These are phyloP conservation scores for Aspergillus sclerotiicarbonarius DNA, from an alignment of 495 filamentous ascomycete species.

Conservation along the genomic window DNA sequence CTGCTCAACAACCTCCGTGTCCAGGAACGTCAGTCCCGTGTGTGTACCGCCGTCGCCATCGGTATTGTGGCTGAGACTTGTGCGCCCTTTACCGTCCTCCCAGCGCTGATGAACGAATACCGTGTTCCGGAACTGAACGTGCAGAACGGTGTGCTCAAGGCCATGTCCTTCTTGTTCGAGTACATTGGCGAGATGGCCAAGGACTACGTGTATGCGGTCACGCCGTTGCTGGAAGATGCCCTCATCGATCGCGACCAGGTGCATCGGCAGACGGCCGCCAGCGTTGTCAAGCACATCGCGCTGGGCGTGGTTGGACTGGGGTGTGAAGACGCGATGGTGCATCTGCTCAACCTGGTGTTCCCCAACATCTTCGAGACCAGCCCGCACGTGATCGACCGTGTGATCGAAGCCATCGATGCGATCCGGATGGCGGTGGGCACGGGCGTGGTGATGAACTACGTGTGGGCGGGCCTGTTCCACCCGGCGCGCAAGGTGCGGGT, in stretches of 20 bases:
- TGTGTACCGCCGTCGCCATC: conserved; percentile 98
- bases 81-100: conserved; percentile 97
- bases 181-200: conserved; percentile 99
- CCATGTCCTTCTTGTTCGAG: conserved; percentile 95
- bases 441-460: conserved; percentile 90
- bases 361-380: conserved; percentile 98
- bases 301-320: conserved; percentile 93
- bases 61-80: conserved; percentile 99
- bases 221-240: conserved; percentile 94
- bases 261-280: conserved; percentile 93
- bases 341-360: conserved; percentile 92
- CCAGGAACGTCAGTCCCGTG: conserved; percentile 95
- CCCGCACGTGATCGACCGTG: conserved; percentile 97
- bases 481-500: conserved; percentile 88
- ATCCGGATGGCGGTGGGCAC: conserved; percentile 91
- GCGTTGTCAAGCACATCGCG: conserved; percentile 95
- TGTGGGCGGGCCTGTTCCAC: conserved; percentile 97
- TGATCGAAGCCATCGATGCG: conserved; percentile 96
- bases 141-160: conserved; percentile 97
- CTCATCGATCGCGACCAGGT: conserved; percentile 98
- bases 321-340: conserved; percentile 98
- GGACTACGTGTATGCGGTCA: conserved; percentile 98
- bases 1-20: conserved; percentile 95
- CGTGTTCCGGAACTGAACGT: conserved; percentile 98
- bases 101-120: conserved; percentile 99